Conservation (phyloP, 768 basidiomycete genomes). For the Dioszegia crocea region DNA sequence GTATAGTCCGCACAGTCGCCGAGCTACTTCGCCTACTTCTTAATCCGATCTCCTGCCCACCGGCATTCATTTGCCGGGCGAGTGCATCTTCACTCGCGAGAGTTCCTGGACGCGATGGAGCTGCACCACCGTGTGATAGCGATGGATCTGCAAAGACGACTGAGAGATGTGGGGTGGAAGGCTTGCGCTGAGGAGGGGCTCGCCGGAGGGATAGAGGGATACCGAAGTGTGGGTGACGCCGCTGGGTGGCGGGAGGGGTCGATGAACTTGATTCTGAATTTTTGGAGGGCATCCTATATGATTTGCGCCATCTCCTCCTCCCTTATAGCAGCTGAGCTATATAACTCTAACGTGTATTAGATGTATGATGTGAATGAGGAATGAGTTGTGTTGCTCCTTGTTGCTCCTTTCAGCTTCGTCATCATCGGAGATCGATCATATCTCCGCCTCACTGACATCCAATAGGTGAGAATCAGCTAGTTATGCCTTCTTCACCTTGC, state of each 20-base stretch:
- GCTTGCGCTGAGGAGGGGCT: slow-evolving; percentile 8
- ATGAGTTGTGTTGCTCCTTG: no score
- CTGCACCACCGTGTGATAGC: not conserved
- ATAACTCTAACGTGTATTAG: no score
- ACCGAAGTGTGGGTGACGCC: not conserved
- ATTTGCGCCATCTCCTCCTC: no score
- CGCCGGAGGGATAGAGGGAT: slow-evolving; percentile 16
- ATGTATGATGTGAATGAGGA: no score
- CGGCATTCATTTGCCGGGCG: slow-evolving; percentile 32
- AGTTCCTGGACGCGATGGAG: slow-evolving; percentile 1
- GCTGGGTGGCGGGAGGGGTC: not conserved
- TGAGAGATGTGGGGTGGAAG: slow-evolving; percentile 20
- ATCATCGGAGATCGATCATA: no score
- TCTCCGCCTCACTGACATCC: no score
- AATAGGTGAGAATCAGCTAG: no score
- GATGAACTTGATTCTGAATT: not conserved
- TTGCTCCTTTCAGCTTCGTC: no score
- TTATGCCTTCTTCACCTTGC: no score
- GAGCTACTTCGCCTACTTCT: slow-evolving; percentile 29
- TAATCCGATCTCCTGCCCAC: slow-evolving; percentile 37
- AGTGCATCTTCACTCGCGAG: slow-evolving; percentile 25
- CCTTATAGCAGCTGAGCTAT: no score
- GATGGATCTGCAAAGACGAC: slow-evolving; percentile 23
- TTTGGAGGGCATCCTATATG: not conserved
- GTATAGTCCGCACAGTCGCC: slow-evolving; percentile 25